Base-by-base conservation (phyloP, 1,139 yeast genomes). In the Debaryomycetaceae sp. region DNA sequence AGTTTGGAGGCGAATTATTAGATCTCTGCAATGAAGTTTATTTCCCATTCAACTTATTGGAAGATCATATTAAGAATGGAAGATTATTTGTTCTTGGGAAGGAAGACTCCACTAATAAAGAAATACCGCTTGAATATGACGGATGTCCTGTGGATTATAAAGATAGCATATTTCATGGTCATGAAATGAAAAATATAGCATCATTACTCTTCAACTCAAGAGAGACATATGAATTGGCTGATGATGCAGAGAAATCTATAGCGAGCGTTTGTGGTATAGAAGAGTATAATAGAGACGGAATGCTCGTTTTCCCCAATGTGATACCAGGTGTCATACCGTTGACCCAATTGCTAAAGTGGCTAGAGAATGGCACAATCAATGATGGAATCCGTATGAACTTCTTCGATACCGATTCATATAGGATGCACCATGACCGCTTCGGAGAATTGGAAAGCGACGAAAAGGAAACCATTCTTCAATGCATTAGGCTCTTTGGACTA, bases 1-100 rank as follows among this genome's bases (percentile, higher is more conserved):
- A 81, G 48, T 89, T 84, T 61, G 91, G 91, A 0, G 93, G 91
- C 4, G 86, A 84, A 49, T 53, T 86, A 2, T 62, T 84, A 38
- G 90, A 86, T 56, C 58, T 81, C 11, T 65, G 72, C 47, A 75
- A 69, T 42, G 72, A 73, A 43, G 58, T 64, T 7, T 83, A 71
- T 57, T 64, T 72, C 33, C 73, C 79, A 1, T 50, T 84, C 14
- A 61, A 66, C 0, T 56, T 57, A 27, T 64, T 76, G 6, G 55
- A 61, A 11, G 52, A 57, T 1, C 54, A 57, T 24, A 57, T 78
- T 5, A 49, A 59, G 17, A 59, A 70, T 36, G 81, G 81, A 2
- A 63, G 68, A 36, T 62, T 81, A 5, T 75, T 80, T 50, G 71
- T 68, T 0, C 53, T 68, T 43, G 69, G 68, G 6, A 41, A 49